phyloP scores from a whole-genome alignment of 441 rosid species.

The Pelargonium citronellum region DNA sequence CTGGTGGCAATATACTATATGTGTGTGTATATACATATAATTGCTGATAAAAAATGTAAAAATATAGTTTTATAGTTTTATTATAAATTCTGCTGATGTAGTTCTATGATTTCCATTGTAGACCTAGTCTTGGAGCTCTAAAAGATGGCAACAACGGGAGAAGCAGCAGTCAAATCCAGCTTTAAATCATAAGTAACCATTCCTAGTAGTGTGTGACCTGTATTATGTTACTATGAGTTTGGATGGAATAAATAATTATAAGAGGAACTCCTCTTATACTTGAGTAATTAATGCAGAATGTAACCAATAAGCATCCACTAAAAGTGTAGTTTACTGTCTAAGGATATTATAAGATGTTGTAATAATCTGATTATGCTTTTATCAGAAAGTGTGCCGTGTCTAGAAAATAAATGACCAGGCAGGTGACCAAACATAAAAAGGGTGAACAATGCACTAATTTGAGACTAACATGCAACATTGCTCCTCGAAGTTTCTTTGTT shows the following conservation, averaged over 20 bases:
- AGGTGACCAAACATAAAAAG: neutral
- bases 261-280: constrained; percentile 25
- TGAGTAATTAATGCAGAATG: constrained; percentile 20
- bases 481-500: neutral
- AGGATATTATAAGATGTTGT: neutral
- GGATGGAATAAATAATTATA: constrained; percentile 23
- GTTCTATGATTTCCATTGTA: constrained; percentile 24
- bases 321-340: neutral
- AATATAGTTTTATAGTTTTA: constrained; percentile 7
- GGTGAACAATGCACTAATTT: neutral
- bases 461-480: neutral
- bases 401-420: neutral
- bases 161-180: constrained; percentile 16
- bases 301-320: constrained; percentile 5
- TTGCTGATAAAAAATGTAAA: neutral
- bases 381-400: neutral
- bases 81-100: constrained; percentile 16
- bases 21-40: neutral
- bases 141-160: constrained; percentile 15
- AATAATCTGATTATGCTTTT: neutral
- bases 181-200: constrained; percentile 11
- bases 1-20: neutral
- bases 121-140: constrained; percentile 77
- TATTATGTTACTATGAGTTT: constrained; percentile 19
- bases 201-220: constrained; percentile 22